Evolutionary conservation across 1,139 yeast species (phyloP).

Genomic region (Magnusiomyces ingens): DNA sequence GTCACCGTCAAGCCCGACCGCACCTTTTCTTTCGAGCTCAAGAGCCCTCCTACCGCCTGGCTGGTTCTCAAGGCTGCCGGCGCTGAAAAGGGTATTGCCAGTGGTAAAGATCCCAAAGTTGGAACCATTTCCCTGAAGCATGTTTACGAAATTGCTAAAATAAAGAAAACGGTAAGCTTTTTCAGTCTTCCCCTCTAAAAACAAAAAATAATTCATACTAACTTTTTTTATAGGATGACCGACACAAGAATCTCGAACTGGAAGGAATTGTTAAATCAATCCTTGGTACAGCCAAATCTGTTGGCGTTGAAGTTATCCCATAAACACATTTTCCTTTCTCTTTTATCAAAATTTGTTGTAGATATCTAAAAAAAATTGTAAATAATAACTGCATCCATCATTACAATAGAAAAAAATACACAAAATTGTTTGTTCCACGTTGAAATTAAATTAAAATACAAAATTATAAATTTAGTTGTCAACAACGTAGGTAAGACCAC

Average conservation of each 20-base stretch:
- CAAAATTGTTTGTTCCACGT: not conserved
- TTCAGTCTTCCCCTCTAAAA: not conserved
- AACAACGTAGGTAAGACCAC: conserved; percentile 70
- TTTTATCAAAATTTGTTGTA: not conserved
- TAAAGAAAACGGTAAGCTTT: conserved; percentile 54
- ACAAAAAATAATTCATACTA: not conserved
- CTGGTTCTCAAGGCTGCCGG: conserved; percentile 78
- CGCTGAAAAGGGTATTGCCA: conserved; percentile 68
- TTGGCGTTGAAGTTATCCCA: conserved; percentile 78
- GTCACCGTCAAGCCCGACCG: conserved; percentile 90
- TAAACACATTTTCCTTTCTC: conserved; percentile 27
- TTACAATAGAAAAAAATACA: not conserved
- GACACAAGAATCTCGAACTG: conserved; percentile 65
- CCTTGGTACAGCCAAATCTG: conserved; percentile 77
- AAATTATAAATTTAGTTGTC: not conserved
- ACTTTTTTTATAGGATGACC: conserved; percentile 45
- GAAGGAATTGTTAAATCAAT: conserved; percentile 76
- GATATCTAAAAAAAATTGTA: not conserved
- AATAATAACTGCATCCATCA: not conserved
- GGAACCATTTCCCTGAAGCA: conserved; percentile 83
- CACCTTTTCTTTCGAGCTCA: conserved; percentile 75
- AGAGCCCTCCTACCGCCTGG: conserved; percentile 91
- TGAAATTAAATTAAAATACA: conserved; percentile 2
- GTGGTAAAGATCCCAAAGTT: conserved; percentile 48
- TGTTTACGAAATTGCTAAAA: conserved; percentile 89